Percentiles rank a stretch among this genome's conserved stretches.
phyloP scores from a whole-genome alignment of 2,329 filamentous ascomycete species.

The Colletotrichum sansevieriae region DNA sequence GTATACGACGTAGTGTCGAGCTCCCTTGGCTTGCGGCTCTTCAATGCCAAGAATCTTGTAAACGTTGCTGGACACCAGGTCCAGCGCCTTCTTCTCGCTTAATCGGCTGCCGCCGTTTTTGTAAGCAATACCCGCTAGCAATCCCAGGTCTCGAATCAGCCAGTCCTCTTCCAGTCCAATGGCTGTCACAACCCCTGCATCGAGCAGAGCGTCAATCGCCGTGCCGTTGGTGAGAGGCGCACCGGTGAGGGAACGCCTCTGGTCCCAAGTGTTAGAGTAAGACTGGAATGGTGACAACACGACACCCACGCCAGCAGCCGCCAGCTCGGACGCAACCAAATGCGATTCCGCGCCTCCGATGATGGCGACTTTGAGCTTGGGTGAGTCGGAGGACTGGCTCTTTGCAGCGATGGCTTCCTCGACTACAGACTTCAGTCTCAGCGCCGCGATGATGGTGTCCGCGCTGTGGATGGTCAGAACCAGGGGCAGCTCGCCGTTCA shows the following conservation, averaged over 20 bases:
- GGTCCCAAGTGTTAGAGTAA: constrained; percentile 69
- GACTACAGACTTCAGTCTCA: constrained; percentile 70
- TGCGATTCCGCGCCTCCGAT: constrained; percentile 74
- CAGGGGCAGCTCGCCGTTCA: constrained; percentile 66
- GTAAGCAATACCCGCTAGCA: constrained; percentile 71
- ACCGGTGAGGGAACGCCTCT: constrained; percentile 72
- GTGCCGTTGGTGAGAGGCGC: constrained; percentile 77
- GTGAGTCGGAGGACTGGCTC: constrained; percentile 24
- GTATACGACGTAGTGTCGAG: constrained; percentile 69
- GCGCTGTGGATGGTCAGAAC: constrained; percentile 72
- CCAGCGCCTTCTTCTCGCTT: constrained; percentile 66
- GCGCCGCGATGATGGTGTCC: constrained; percentile 70
- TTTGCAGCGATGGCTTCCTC: constrained; percentile 56
- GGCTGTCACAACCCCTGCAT: constrained; percentile 69
- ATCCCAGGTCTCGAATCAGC: constrained; percentile 69
- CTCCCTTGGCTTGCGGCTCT: constrained; percentile 45
- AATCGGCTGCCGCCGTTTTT: constrained; percentile 69
- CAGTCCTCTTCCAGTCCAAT: constrained; percentile 73
- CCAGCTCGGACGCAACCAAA: constrained; percentile 70
- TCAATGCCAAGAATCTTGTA: constrained; percentile 68
- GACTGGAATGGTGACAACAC: constrained; percentile 71
- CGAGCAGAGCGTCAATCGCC: constrained; percentile 67
- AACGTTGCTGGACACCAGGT: constrained; percentile 68
- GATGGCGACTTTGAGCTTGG: constrained; percentile 65
- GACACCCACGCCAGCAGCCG: constrained; percentile 67